Conservation (phyloP, 306 rosid genomes). For the Glycyrrhiza uralensis region DNA sequence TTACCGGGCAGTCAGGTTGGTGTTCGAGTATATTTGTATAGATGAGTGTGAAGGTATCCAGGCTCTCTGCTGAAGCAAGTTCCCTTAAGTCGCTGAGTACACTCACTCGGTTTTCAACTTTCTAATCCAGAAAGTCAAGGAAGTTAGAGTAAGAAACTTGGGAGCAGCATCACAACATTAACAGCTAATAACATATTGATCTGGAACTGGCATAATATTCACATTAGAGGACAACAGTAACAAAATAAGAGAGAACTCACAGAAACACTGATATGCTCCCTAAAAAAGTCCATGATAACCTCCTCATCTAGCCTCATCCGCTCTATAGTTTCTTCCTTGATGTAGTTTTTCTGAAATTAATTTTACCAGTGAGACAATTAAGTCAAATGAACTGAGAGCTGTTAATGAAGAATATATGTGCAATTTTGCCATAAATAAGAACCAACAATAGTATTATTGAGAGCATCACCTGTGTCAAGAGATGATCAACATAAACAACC, state of each 20-base stretch:
- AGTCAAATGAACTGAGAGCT: constrained; percentile 20
- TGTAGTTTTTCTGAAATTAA: constrained; percentile 68
- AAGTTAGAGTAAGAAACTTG: constrained; percentile 19
- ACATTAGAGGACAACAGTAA: background rate
- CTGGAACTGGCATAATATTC: background rate
- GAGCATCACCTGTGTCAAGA: constrained; percentile 71
- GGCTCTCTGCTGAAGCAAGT: constrained; percentile 97
- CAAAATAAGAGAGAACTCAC: constrained; percentile 47
- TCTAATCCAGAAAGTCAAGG: constrained; percentile 46
- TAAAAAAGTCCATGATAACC: constrained; percentile 90
- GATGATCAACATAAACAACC: constrained; percentile 84
- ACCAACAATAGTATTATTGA: background rate
- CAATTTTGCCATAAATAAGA: constrained; percentile 7
- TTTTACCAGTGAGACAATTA: constrained; percentile 20
- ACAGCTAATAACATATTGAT: background rate
- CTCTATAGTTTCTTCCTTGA: constrained; percentile 92
- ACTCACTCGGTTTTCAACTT: constrained; percentile 84
- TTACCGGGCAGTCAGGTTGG: constrained; percentile 99
- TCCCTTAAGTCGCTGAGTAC: constrained; percentile 81
- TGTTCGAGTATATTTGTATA: constrained; percentile 94
- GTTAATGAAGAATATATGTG: constrained; percentile 3
- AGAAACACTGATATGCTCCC: constrained; percentile 84
- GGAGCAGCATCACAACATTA: constrained; percentile 2
- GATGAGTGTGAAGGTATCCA: constrained; percentile 82
- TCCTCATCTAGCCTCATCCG: constrained; percentile 98